phyloP scores from a whole-genome alignment of 2,329 filamentous ascomycete genomes.

The Pseudophaeomoniella oleicola region DNA sequence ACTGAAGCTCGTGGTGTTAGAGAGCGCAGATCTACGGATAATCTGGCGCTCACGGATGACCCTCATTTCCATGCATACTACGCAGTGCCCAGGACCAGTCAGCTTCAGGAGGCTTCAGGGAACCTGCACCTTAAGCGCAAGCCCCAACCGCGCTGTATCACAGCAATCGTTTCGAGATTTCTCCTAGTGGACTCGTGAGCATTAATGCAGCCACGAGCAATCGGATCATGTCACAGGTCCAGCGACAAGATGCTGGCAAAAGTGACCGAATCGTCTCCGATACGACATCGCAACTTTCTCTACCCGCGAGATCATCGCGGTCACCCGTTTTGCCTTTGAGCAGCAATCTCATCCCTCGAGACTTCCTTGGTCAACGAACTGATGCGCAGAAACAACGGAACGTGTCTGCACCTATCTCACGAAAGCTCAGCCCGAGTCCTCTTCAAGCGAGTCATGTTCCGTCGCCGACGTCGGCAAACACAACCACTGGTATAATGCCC shows the following conservation, averaged over 20 bases:
- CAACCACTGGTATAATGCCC: constrained; percentile 1
- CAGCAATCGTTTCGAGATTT: too few species aligned
- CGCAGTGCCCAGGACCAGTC: too few species aligned
- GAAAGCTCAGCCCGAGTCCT: constrained; percentile 17
- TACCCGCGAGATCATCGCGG: constrained; percentile 4
- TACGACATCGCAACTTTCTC: constrained; percentile 1
- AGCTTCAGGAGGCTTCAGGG: too few species aligned
- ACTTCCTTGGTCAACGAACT: constrained; percentile 18
- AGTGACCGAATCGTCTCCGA: constrained; percentile 1
- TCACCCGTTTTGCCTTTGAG: constrained; percentile 3
- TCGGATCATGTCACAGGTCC: constrained; percentile 20
- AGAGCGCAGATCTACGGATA: background rate
- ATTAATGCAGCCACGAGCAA: background rate
- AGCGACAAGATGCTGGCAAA: constrained; percentile 17
- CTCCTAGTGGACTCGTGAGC: too few species aligned
- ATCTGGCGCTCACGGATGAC: background rate
- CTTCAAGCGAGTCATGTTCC: constrained; percentile 16
- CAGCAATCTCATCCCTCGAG: constrained; percentile 19
- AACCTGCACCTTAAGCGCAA: too few species aligned
- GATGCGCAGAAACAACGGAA: constrained; percentile 13
- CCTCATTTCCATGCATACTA: background rate
- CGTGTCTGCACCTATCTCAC: constrained; percentile 11
- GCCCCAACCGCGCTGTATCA: too few species aligned
- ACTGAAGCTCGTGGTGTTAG: background rate
- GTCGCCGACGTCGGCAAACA: background rate